A percentile compares a stretch with the other conserved stretches of the same genome.
Evolutionary conservation across 164 flowering plant genomes (phyloP).

Genomic region (Vitis rotundifolia): DNA sequence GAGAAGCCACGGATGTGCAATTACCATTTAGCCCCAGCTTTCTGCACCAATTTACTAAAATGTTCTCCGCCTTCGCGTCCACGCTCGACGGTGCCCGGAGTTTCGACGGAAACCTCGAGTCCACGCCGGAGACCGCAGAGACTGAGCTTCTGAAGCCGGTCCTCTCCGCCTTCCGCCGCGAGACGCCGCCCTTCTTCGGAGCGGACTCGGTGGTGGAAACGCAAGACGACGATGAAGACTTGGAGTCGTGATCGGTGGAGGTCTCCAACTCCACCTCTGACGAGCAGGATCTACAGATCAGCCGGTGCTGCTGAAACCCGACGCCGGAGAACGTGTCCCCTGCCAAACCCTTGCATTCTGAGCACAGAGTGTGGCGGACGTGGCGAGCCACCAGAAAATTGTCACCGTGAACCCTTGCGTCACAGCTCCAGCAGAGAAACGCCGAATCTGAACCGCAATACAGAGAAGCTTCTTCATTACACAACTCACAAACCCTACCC

Average conservation of each 20-base stretch:
- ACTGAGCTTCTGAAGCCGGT: not conserved
- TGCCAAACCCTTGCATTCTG: constrained; percentile 24
- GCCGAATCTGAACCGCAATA: constrained; percentile 56
- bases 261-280: constrained; percentile 3
- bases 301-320: not conserved
- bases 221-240: constrained; percentile 25
- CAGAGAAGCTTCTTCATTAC: constrained; percentile 34
- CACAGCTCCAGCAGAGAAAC: constrained; percentile 49
- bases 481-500: constrained; percentile 42
- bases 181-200: constrained; percentile 7
- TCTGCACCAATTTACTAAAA: constrained; percentile 51
- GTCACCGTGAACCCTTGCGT: constrained; percentile 50
- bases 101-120: not conserved
- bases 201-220: constrained; percentile 28
- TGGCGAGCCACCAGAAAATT: constrained; percentile 66
- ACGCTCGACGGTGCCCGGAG: constrained; percentile 2
- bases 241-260: not conserved
- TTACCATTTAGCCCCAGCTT: constrained; percentile 33
- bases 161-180: constrained; percentile 14
- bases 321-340: constrained; percentile 19
- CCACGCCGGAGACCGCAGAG: not conserved
- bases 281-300: constrained; percentile 18
- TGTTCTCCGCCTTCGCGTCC: constrained; percentile 35
- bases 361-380: constrained; percentile 39
- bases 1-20: constrained; percentile 17